phyloP scores from a whole-genome alignment of 345 rosid species.

The Citrus mangshanensis region DNA sequence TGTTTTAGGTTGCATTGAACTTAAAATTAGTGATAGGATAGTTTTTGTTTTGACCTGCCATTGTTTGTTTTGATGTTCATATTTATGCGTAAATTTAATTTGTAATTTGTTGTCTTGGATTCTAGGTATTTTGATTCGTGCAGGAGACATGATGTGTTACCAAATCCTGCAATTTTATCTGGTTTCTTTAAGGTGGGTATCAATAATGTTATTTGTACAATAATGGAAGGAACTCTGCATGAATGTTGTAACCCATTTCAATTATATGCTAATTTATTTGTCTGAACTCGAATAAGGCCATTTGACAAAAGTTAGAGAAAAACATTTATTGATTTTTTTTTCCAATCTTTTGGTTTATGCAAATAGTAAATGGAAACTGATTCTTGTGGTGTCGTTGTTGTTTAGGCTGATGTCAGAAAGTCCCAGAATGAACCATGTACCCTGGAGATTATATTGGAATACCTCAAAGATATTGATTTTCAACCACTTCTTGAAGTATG shows the following conservation, averaged over 20 bases:
- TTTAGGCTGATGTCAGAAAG: slow-evolving; percentile 60
- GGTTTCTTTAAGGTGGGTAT: slow-evolving; percentile 64
- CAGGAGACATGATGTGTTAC: slow-evolving; percentile 46
- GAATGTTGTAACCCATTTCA: not conserved
- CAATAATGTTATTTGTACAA: too few species aligned
- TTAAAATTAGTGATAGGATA: not conserved
- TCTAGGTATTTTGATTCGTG: slow-evolving; percentile 66
- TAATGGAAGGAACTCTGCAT: not conserved
- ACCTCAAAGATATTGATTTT: slow-evolving; percentile 58
- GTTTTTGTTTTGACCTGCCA: not conserved
- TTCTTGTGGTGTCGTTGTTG: slow-evolving; percentile 9
- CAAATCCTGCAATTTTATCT: slow-evolving; percentile 52
- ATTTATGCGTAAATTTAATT: not conserved
- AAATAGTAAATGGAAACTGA: slow-evolving; percentile 3
- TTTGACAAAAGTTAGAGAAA: not conserved
- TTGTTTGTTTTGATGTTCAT: not conserved
- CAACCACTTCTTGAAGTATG: slow-evolving; percentile 67
- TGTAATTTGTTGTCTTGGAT: slow-evolving; percentile 17
- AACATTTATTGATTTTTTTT: not conserved
- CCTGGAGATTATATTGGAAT: slow-evolving; percentile 58
- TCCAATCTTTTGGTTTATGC: not conserved
- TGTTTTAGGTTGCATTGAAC: not conserved
- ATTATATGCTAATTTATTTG: not conserved
- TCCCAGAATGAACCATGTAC: slow-evolving; percentile 44
- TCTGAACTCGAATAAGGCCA: not conserved